A percentile compares a stretch with the other conserved stretches of the same genome.
Evolutionary conservation across 2,329 filamentous ascomycete species (phyloP).

Genomic region (Pseudogymnoascus sp.): DNA sequence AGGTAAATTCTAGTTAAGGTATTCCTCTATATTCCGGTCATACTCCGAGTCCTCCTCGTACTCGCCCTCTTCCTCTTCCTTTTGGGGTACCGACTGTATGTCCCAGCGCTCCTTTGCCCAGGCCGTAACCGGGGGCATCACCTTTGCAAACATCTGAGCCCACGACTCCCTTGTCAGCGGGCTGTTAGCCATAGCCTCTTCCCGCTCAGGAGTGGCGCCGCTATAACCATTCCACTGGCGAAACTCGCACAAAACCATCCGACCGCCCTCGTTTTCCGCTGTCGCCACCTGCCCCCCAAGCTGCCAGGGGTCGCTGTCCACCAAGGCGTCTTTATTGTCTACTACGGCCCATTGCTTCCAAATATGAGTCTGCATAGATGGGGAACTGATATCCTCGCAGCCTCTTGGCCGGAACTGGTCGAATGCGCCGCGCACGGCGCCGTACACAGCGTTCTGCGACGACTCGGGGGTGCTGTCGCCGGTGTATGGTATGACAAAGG

Average conservation of each 20-base stretch:
- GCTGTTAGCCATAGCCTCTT: slow-evolving; percentile 13
- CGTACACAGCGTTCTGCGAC: background rate
- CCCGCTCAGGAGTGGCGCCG: slow-evolving; percentile 11
- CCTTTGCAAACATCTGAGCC: slow-evolving; percentile 9
- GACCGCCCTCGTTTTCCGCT: slow-evolving; percentile 22
- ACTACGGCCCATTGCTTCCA: background rate
- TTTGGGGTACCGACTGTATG: background rate
- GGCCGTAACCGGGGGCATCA: slow-evolving; percentile 19
- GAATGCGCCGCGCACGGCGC: slow-evolving; percentile 10
- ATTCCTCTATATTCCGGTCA: background rate
- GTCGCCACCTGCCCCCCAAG: slow-evolving; percentile 17
- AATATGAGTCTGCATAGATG: background rate
- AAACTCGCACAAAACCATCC: slow-evolving; percentile 16
- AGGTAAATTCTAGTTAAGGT: too few relatives aligned
- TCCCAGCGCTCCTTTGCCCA: slow-evolving; percentile 21
- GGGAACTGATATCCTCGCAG: slow-evolving; percentile 12
- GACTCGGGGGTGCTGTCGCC: background rate
- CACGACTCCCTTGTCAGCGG: slow-evolving; percentile 17
- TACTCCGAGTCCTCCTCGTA: background rate
- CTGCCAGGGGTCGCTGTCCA: background rate
- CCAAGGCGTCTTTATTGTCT: background rate
- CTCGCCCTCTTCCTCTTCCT: background rate
- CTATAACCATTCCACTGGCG: slow-evolving; percentile 8
- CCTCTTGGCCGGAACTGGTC: slow-evolving; percentile 12
- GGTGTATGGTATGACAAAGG: background rate